Evolutionary conservation across 106 monocot genomes (phyloP).

Genomic region (Gastrodia elata): DNA sequence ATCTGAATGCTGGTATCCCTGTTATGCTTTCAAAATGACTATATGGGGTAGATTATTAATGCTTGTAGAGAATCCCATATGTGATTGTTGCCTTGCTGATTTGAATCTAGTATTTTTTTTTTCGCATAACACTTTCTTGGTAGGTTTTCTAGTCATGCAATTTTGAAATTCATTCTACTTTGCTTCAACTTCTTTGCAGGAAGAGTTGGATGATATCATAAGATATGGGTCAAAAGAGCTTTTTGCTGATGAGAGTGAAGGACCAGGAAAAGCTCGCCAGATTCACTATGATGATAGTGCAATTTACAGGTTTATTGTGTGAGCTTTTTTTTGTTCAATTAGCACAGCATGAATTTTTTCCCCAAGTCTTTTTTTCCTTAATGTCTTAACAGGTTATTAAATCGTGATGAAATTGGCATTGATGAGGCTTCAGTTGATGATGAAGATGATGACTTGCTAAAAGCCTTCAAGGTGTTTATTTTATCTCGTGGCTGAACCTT

Average conservation of each 20-base stretch:
- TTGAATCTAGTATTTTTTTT: neutral
- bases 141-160: neutral
- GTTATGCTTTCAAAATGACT: neutral
- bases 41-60: neutral
- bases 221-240: conserved; percentile 94
- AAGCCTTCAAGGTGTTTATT: conserved; percentile 82
- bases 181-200: conserved; percentile 26
- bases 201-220: conserved; percentile 97
- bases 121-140: neutral
- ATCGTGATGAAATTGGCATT: conserved; percentile 77
- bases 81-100: neutral
- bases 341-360: neutral
- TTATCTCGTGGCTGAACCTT: neutral
- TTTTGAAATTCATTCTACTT: neutral
- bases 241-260: conserved; percentile 86
- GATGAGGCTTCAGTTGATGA: conserved; percentile 78
- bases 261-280: conserved; percentile 80
- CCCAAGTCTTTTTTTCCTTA: neutral
- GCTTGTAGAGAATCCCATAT: neutral
- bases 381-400: conserved; percentile 45
- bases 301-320: conserved; percentile 58
- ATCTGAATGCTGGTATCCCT: neutral
- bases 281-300: conserved; percentile 98
- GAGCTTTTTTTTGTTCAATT: neutral
- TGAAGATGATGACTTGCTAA: conserved; percentile 78